Conservation (phyloP, 2,329 filamentous ascomycete genomes). For the Ceratocystis eucalypticola region DNA sequence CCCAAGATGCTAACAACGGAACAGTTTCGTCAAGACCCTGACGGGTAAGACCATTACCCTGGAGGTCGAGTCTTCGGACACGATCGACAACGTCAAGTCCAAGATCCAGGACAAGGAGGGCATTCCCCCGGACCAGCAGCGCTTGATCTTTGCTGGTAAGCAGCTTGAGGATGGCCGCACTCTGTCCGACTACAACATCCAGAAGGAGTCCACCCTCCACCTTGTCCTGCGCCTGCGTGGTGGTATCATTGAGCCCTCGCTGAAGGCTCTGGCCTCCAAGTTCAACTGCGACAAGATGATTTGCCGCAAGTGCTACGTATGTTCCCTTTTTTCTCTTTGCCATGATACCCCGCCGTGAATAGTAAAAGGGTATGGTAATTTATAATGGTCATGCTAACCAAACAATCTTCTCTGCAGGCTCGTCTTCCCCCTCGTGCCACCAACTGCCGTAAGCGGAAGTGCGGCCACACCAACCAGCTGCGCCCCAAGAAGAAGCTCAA, state of each 20-base stretch:
- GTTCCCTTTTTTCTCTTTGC: conserved; percentile 28
- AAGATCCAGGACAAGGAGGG: conserved; percentile 99
- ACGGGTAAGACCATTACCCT: conserved; percentile 99
- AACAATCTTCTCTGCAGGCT: conserved; percentile 30
- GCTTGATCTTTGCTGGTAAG: conserved; percentile 97
- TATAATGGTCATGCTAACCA: conserved; percentile 1
- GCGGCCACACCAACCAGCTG: conserved; percentile 99
- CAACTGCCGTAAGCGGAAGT: conserved; percentile 99
- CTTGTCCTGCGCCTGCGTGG: conserved; percentile 96
- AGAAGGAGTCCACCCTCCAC: conserved; percentile 99
- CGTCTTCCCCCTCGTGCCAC: conserved; percentile 95
- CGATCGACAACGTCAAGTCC: conserved; percentile 99
- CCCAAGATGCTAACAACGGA: conserved; percentile 22
- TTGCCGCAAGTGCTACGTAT: conserved; percentile 99
- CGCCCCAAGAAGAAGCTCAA: conserved; percentile 99
- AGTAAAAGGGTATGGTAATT: background rate
- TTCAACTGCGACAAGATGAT: conserved; percentile 99
- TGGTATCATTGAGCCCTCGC: conserved; percentile 97
- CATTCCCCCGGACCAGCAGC: conserved; percentile 95
- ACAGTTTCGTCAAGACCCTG: conserved; percentile 99
- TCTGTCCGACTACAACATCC: conserved; percentile 97
- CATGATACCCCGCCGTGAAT: background rate
- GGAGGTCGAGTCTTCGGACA: conserved; percentile 97
- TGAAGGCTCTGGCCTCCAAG: conserved; percentile 96
- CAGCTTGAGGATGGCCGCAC: conserved; percentile 98